Evolutionary conservation across 495 filamentous ascomycete species (phyloP).

Genomic region (Aspergillus carlsbadensis): DNA sequence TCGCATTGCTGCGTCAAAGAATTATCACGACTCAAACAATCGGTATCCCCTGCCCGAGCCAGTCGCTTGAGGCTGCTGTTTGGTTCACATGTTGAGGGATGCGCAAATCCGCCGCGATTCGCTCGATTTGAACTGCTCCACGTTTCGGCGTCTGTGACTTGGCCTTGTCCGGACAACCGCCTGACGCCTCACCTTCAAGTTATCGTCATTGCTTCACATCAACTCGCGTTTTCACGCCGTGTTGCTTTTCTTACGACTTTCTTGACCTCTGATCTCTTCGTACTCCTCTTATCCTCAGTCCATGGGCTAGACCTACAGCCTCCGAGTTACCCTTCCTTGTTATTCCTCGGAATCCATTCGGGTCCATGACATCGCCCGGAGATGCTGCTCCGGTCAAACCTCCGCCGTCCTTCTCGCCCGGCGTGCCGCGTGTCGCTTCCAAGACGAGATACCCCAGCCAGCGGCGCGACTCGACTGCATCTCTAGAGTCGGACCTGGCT

Average conservation of each 20-base stretch:
- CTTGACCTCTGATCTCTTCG: neutral
- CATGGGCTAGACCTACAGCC: conserved; percentile 32
- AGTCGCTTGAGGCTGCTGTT: neutral
- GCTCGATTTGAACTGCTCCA: conserved; percentile 19
- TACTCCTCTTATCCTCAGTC: conserved; percentile 19
- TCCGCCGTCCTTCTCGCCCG: conserved; percentile 56
- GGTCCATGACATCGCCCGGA: conserved; percentile 62
- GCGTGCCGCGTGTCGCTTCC: conserved; percentile 50
- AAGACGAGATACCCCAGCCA: conserved; percentile 48
- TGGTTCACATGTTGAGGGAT: conserved; percentile 9
- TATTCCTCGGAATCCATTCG: conserved; percentile 25
- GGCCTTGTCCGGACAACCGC: conserved; percentile 27
- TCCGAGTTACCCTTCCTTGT: conserved; percentile 3
- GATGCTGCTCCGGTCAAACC: conserved; percentile 62
- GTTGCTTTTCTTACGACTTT: neutral
- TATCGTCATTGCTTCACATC: conserved; percentile 12
- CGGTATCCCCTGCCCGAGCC: neutral
- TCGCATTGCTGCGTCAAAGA: neutral
- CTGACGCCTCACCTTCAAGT: conserved; percentile 12
- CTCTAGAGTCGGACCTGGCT: conserved; percentile 48
- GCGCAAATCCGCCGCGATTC: conserved; percentile 12
- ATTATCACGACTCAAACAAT: neutral
- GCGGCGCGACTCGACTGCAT: conserved; percentile 36
- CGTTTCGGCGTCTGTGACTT: conserved; percentile 26
- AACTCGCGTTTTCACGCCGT: neutral